A percentile compares a stretch with the other conserved stretches of the same genome.
Evolutionary conservation across 2,329 filamentous ascomycete genomes (phyloP).

Genomic region (Aspergillus floridensis): DNA sequence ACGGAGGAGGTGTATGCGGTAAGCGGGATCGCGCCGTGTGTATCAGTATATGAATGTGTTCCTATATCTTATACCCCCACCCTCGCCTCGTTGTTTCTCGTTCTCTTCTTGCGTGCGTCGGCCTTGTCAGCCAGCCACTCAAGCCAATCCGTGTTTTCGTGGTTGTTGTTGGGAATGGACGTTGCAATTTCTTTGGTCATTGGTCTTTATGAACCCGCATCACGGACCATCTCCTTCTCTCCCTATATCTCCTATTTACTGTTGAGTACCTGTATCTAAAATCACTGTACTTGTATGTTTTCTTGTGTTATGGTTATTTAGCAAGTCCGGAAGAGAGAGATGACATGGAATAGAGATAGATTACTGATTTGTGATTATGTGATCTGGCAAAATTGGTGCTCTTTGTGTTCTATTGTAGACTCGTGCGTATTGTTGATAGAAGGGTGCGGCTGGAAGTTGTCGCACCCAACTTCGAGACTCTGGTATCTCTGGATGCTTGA

Average conservation of each 20-base stretch:
- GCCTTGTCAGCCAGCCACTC: neutral
- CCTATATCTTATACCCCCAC: neutral
- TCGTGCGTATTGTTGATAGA: too few relatives aligned
- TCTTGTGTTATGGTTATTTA: neutral
- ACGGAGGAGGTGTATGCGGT: neutral
- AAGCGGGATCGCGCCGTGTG: constrained; percentile 1
- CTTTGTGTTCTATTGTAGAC: too few relatives aligned
- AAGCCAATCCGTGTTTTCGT: neutral
- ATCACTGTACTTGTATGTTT: neutral
- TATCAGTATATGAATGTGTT: constrained; percentile 2
- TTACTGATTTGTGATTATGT: neutral
- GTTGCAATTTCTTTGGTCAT: neutral
- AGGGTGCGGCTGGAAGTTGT: too few relatives aligned
- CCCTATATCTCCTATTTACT: neutral
- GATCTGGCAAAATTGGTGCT: neutral
- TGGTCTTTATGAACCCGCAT: neutral
- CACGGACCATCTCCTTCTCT: constrained; percentile 3
- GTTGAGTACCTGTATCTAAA: neutral
- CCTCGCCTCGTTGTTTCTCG: neutral
- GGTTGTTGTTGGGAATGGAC: neutral
- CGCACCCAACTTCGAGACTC: too few relatives aligned
- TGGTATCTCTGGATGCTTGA: too few relatives aligned
- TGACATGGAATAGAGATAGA: neutral
- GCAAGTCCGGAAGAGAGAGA: neutral
- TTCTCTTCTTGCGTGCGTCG: neutral